These are phyloP conservation scores for Cercospora brassicicola DNA, from an alignment of 2,329 filamentous ascomycete genomes.

Conservation along the genomic window DNA sequence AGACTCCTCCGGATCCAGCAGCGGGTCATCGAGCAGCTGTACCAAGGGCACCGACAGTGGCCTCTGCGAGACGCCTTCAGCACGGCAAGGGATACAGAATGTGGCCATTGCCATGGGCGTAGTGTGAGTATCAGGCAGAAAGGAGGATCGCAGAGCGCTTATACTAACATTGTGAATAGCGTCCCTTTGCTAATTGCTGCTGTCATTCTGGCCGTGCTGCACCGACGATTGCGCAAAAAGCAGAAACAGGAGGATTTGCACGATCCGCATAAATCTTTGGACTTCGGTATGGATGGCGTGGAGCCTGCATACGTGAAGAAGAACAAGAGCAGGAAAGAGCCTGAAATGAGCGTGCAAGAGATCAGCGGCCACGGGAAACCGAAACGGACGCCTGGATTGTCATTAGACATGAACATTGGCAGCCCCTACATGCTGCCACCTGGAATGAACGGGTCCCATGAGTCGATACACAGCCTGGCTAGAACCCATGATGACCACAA, in stretches of 20 bases:
- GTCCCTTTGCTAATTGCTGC: slow-evolving; percentile 71
- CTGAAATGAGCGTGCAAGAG: slow-evolving; percentile 61
- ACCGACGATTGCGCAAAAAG: slow-evolving; percentile 73
- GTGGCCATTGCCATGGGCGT: slow-evolving; percentile 39
- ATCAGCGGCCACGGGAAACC: slow-evolving; percentile 54
- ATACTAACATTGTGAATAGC: slow-evolving; percentile 49
- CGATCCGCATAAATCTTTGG: slow-evolving; percentile 86
- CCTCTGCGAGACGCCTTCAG: slow-evolving; percentile 35
- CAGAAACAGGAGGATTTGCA: slow-evolving; percentile 74
- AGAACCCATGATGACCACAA: slow-evolving; percentile 74
- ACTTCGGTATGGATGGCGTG: slow-evolving; percentile 76
- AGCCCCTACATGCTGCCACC: slow-evolving; percentile 94
- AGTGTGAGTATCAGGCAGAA: slow-evolving; percentile 33
- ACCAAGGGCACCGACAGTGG: slow-evolving; percentile 28
- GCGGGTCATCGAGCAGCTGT: slow-evolving; percentile 29
- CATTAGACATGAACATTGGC: slow-evolving; percentile 65
- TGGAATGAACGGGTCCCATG: slow-evolving; percentile 71
- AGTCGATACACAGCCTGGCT: slow-evolving; percentile 83
- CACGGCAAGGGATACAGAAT: slow-evolving; percentile 30
- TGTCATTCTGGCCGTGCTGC: slow-evolving; percentile 70
- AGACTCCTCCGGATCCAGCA: slow-evolving; percentile 17
- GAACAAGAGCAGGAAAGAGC: slow-evolving; percentile 45
- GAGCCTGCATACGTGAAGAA: slow-evolving; percentile 24
- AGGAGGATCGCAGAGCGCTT: slow-evolving; percentile 28
- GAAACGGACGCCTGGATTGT: slow-evolving; percentile 15